Evolutionary conservation across 768 basidiomycete species (phyloP).

Genomic region (Mycena pura): DNA sequence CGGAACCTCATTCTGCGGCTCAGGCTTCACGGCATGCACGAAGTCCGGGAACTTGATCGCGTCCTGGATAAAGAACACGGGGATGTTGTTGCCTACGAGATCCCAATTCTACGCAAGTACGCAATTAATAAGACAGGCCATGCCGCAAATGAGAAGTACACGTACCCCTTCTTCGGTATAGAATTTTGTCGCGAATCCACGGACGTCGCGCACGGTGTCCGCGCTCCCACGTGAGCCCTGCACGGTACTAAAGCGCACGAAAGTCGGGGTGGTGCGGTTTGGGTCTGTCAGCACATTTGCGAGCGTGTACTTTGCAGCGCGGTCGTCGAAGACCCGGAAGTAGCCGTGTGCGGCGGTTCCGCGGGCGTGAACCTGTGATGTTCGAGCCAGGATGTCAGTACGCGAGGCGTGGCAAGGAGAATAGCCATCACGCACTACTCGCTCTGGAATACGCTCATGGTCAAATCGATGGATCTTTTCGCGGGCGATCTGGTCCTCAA

Average conservation of each 20-base stretch:
- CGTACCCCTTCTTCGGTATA: slow-evolving; percentile 88
- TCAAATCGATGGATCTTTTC: slow-evolving; percentile 85
- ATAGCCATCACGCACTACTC: slow-evolving; percentile 74
- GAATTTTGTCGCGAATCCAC: slow-evolving; percentile 86
- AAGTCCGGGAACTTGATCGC: slow-evolving; percentile 88
- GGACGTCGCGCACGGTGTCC: slow-evolving; percentile 82
- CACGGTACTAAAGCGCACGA: slow-evolving; percentile 88
- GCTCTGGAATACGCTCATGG: slow-evolving; percentile 90
- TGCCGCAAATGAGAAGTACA: no score
- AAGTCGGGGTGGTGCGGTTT: slow-evolving; percentile 74
- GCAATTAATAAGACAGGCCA: no score
- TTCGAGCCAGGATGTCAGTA: no score
- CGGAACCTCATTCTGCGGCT: slow-evolving; percentile 83
- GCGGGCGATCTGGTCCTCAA: slow-evolving; percentile 85
- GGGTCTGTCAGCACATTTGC: slow-evolving; percentile 79
- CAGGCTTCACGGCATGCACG: slow-evolving; percentile 85
- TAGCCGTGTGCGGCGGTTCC: slow-evolving; percentile 84
- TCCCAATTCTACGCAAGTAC: no score
- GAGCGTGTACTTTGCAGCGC: slow-evolving; percentile 73
- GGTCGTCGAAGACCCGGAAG: slow-evolving; percentile 75
- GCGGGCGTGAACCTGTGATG: no score
- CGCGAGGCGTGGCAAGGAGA: no score
- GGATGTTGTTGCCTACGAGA: slow-evolving; percentile 83
- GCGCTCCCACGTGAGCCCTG: slow-evolving; percentile 84
- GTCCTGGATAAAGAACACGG: slow-evolving; percentile 84